phyloP scores from a whole-genome alignment of 2,329 filamentous ascomycete genomes.

The Sporothrix schenckii region DNA sequence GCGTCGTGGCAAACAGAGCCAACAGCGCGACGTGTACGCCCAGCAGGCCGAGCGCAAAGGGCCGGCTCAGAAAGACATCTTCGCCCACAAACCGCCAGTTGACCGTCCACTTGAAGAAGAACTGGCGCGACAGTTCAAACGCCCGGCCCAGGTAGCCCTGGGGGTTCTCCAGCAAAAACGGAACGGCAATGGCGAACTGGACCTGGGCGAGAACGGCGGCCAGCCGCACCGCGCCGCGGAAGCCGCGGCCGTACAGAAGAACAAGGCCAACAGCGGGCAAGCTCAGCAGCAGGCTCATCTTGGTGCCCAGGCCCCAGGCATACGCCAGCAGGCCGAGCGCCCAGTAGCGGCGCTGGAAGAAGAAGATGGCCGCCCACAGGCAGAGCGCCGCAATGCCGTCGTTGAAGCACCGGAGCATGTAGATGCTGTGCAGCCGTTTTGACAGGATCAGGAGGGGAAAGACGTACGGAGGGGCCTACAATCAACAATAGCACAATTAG shows the following conservation, averaged over 20 bases:
- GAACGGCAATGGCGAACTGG: slow-evolving; percentile 68
- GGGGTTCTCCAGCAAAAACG: slow-evolving; percentile 69
- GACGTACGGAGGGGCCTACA: slow-evolving; percentile 79
- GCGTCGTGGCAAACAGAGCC: slow-evolving; percentile 63
- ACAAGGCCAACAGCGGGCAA: slow-evolving; percentile 79
- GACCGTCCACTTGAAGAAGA: slow-evolving; percentile 97
- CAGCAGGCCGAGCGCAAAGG: slow-evolving; percentile 70
- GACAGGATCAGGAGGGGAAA: slow-evolving; percentile 84
- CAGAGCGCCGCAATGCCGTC: slow-evolving; percentile 86
- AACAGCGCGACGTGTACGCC: slow-evolving; percentile 68
- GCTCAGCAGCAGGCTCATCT: slow-evolving; percentile 87
- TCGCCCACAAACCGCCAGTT: slow-evolving; percentile 98
- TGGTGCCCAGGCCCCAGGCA: slow-evolving; percentile 81
- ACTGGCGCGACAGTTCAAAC: slow-evolving; percentile 88
- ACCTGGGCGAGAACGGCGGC: slow-evolving; percentile 73
- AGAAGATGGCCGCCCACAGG: slow-evolving; percentile 78
- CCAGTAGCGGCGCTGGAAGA: slow-evolving; percentile 76
- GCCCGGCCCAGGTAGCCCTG: slow-evolving; percentile 76
- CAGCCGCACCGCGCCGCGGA: slow-evolving; percentile 66
- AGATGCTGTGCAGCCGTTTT: slow-evolving; percentile 92
- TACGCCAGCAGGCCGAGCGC: slow-evolving; percentile 72
- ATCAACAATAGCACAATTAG: background rate
- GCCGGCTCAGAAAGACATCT: slow-evolving; percentile 69
- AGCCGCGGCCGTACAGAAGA: slow-evolving; percentile 72
- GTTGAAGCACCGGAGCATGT: slow-evolving; percentile 91